Evolutionary conservation across 2,329 filamentous ascomycete genomes (phyloP).

Genomic region (Dichotomopilus funicola): DNA sequence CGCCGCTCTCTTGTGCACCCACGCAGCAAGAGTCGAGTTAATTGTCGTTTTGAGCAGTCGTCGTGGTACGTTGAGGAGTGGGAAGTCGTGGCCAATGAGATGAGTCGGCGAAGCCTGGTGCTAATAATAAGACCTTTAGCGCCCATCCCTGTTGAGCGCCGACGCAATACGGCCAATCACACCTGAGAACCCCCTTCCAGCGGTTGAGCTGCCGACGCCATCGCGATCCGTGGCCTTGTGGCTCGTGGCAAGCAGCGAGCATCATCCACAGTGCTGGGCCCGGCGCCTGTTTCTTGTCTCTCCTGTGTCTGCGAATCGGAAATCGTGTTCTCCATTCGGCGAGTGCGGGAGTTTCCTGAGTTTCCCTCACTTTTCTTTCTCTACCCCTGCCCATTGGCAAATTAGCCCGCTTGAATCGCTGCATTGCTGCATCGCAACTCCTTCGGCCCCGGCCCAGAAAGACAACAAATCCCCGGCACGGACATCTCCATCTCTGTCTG

Average conservation of each 20-base stretch:
- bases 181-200: constrained; percentile 6
- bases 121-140: constrained; percentile 29
- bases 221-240: constrained; percentile 17
- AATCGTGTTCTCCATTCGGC: neutral
- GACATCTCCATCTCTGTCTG: constrained; percentile 1
- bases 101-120: constrained; percentile 3
- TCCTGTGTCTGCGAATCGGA: constrained; percentile 12
- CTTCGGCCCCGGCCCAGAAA: neutral
- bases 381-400: neutral
- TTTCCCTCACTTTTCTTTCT: neutral
- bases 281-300: constrained; percentile 4
- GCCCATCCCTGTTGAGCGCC: constrained; percentile 22
- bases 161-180: constrained; percentile 20
- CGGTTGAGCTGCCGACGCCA: constrained; percentile 23
- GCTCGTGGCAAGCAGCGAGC: constrained; percentile 10
- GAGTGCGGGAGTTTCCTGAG: neutral
- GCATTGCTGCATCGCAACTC: neutral
- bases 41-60: constrained; percentile 7
- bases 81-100: constrained; percentile 24
- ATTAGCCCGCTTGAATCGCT: constrained; percentile 1
- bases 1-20: constrained; percentile 1
- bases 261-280: constrained; percentile 10
- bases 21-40: neutral
- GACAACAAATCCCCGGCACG: neutral
- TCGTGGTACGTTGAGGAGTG: constrained; percentile 19